Conservation (phyloP, 768 basidiomycete species). For the Rossbeevera mucosa region DNA sequence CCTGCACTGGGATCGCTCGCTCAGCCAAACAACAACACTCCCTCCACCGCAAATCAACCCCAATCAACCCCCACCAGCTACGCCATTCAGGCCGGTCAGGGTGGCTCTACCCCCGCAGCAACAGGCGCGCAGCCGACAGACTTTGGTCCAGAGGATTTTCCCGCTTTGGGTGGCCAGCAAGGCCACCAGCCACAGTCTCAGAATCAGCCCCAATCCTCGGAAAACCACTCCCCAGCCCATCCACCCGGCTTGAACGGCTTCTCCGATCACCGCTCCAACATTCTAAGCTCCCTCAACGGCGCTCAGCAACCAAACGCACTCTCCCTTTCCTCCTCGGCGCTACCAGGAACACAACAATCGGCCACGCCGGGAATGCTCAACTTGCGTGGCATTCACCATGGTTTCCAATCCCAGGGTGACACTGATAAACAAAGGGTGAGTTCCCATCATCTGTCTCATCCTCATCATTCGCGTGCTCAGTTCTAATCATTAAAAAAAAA, state of each 20-base stretch:
- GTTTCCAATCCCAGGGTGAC: conserved; percentile 54
- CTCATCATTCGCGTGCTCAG: background rate
- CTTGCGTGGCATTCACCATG: conserved; percentile 37
- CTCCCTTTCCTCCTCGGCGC: conserved; percentile 21
- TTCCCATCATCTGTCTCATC: conserved; percentile 13
- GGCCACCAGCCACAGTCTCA: conserved; percentile 24
- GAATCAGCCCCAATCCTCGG: conserved; percentile 30
- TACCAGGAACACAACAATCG: conserved; percentile 44
- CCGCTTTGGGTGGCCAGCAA: conserved; percentile 54
- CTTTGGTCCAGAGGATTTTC: conserved; percentile 88
- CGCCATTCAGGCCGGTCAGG: conserved; percentile 73
- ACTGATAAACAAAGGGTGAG: conserved; percentile 67
- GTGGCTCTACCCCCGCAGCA: conserved; percentile 22
- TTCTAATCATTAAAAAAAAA: background rate
- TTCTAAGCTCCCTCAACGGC: conserved; percentile 47
- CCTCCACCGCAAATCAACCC: conserved; percentile 30
- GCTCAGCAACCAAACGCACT: conserved; percentile 20
- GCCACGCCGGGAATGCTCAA: conserved; percentile 69
- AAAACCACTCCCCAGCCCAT: conserved; percentile 38
- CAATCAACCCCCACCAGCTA: conserved; percentile 56
- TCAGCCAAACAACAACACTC: conserved; percentile 37
- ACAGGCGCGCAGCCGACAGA: conserved; percentile 22
- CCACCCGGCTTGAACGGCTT: conserved; percentile 81
- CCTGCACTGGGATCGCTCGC: conserved; percentile 75
- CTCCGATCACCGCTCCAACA: conserved; percentile 47